Evolutionary conservation across 2,329 filamentous ascomycete genomes (phyloP), one percentile per base, ranked within the genome.

Genomic region (Elsinoe ampelina): DNA sequence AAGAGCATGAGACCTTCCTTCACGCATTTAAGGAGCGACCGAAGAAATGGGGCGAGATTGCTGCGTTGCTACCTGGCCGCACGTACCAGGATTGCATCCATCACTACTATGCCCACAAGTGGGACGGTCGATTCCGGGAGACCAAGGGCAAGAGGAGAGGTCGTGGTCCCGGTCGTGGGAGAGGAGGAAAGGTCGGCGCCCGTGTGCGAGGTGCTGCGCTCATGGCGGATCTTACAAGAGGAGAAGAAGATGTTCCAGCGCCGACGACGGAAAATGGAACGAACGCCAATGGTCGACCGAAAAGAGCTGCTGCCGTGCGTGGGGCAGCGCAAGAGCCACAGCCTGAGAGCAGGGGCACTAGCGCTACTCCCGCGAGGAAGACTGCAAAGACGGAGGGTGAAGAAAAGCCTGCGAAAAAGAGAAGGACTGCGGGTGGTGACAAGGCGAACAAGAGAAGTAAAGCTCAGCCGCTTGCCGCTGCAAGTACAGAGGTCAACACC

Each of bases 91-190:
- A 87, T 47, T 89, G 86, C 69, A 93, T 93, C 63, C 85, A 89
- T 66, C 89, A 91, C 69, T 93, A 93, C 71, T 93, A 93, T 69
- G 77, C 87, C 60, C 87, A 85, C 67, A 93, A 83, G 72, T 86
- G 85, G 72, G 78, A 83, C 47, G 80, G 83, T 41, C 84, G 87
- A 60, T 83, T 91, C 59, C 89, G 91, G 68, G 85, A 88, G 30
- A 84, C 81, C 69, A 82, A 66, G 58, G 20, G 47, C 19, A 57
- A 56, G 45, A 55, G 59, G 2, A 70, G 67, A 62, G 62, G 68
- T 51, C 65, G 72, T 63, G 57, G 66, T 60, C 58, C 67, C 56
- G 61, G 63, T 11, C 59, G 65, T 54, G 65, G 63, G 15, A 57
- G 65, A 77, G 71, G 82, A 80, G 69, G 81, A 77, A 58, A 81